Evolutionary conservation across 1,284 basidiomycete genomes (phyloP), one percentile per base, ranked within the genome.

Genomic region (Microbotryum silenes-acaulis): DNA sequence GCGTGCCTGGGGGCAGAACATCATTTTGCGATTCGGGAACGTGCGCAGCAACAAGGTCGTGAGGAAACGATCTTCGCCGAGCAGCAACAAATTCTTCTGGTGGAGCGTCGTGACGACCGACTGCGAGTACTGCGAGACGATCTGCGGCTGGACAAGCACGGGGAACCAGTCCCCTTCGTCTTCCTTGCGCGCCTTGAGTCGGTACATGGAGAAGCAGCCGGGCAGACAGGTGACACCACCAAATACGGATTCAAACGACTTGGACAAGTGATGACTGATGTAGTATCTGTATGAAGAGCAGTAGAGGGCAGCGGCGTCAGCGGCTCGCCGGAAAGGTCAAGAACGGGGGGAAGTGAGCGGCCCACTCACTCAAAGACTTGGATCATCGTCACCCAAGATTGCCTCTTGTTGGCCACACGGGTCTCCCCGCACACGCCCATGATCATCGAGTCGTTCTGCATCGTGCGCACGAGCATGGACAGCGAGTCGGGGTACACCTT

Each of bases 351-450:
- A 14, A 10, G 48, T 18, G 9, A 9, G 45, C 45, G 46, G 4
- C 18, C 5, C 8, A 55, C 67, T 25, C 33, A 67, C 64, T 74
- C 73, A 62, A 73, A 74, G 57, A 98, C 92, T 75, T 98, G 96
- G 71, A 99, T 99, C 51, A 87, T 85, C 1, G 96, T 98, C 33
- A 99, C 92, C 96, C 96, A 98, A 20, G 90, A 91, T 69, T 91
- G 85, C 50, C 91, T 85, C 76, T 99, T 99, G 82, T 99, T 99
- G 56, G 91, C 89, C 77, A 99, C 97, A 21, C 93, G 86, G 3
- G 96, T 98, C 77, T 99, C 96, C 57, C 96, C 96, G 73, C 96
- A 98, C 23, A 93, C 89, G 46, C 96, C 96, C 96, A 99, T 99
- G 76, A 98, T 93, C 82, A 92, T 84, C 72, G 88, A 89, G 77